Conservation (phyloP, 1,139 yeast genomes). For the Suhomyces bolitotheri region DNA sequence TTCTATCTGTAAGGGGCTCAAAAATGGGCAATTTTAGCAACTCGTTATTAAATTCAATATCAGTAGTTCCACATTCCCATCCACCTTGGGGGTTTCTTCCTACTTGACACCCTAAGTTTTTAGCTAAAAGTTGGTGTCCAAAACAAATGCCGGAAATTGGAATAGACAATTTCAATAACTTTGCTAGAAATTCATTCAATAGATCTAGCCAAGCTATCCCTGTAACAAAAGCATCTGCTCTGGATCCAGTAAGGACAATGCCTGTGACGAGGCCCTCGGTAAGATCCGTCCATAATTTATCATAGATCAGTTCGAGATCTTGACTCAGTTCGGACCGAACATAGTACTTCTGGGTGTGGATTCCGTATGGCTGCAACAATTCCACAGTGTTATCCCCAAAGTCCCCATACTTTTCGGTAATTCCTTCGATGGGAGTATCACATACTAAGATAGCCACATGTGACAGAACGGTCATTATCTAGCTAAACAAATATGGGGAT, state of each 20-base stretch:
- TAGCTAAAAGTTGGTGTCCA: slow-evolving; percentile 79
- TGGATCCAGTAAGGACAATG: slow-evolving; percentile 66
- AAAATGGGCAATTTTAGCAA: slow-evolving; percentile 20
- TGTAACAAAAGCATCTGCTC: slow-evolving; percentile 55
- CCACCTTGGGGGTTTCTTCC: slow-evolving; percentile 55
- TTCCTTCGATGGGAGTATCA: slow-evolving; percentile 41
- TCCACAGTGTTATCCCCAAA: slow-evolving; percentile 50
- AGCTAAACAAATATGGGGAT: too few relatives aligned
- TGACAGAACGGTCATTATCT: slow-evolving; percentile 5
- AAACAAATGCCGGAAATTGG: slow-evolving; percentile 74
- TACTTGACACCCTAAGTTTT: slow-evolving; percentile 63
- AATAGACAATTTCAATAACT: slow-evolving; percentile 18
- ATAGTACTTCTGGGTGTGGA: slow-evolving; percentile 41
- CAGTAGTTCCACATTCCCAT: slow-evolving; percentile 71
- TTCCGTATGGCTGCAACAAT: slow-evolving; percentile 1
- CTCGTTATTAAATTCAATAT: slow-evolving; percentile 46
- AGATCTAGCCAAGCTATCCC: slow-evolving; percentile 53
- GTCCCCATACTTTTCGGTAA: slow-evolving; percentile 43
- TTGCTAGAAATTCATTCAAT: slow-evolving; percentile 45
- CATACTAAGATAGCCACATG: slow-evolving; percentile 50
- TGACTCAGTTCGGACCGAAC: slow-evolving; percentile 22
- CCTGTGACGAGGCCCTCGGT: slow-evolving; percentile 39
- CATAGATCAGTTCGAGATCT: slow-evolving; percentile 18
- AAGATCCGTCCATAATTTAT: slow-evolving; percentile 25
- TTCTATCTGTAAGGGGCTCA: slow-evolving; percentile 32